These are phyloP conservation scores for Rhynchospora tenuis DNA, from an alignment of 176 grass and related monocot species.

Conservation along the genomic window DNA sequence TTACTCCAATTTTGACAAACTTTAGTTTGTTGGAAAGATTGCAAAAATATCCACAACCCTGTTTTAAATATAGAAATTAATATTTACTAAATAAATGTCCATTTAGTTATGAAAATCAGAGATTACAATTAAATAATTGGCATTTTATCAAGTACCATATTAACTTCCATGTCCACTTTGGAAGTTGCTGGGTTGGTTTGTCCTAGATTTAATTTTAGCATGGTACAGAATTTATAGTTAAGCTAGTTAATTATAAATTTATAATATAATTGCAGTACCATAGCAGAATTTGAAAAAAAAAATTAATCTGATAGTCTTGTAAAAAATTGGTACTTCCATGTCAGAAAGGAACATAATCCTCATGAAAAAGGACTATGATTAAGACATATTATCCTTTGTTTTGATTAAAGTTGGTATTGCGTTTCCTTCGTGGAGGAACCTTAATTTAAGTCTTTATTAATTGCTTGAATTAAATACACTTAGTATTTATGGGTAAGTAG, in stretches of 20 bases:
- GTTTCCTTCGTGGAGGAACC: not conserved
- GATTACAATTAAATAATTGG: no score
- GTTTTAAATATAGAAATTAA: no score
- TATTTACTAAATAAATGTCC: no score
- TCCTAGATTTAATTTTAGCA: not conserved
- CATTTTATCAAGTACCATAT: no score
- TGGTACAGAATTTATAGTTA: not conserved
- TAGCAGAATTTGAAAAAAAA: not conserved
- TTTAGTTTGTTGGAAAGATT: no score
- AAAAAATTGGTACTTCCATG: not conserved
- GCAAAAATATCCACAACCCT: no score
- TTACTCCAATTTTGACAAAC: no score
- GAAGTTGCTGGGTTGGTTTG: not conserved
- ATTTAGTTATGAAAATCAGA: no score
- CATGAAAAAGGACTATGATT: not conserved
- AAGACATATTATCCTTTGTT: not conserved
- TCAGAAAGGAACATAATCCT: not conserved
- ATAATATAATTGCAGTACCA: no score
- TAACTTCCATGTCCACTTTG: no score
- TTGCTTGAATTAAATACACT: not conserved
- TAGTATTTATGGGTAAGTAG: slow-evolving; percentile 1
- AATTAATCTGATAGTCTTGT: not conserved
- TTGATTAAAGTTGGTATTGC: not conserved
- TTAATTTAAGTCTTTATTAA: not conserved
- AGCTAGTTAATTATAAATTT: no score